Evolutionary conservation across 106 monocot species (phyloP).

Genomic region (Acorus calamus): DNA sequence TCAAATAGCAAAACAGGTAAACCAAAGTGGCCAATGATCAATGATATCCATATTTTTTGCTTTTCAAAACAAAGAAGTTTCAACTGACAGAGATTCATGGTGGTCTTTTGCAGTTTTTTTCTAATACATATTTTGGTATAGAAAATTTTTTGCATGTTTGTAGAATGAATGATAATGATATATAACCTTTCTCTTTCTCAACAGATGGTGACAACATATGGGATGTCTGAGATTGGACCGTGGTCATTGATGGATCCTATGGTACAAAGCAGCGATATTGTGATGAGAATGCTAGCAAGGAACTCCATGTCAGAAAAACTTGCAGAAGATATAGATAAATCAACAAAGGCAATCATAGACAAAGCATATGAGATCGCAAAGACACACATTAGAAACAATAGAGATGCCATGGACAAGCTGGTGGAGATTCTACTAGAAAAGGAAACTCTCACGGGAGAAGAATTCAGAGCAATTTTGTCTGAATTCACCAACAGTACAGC

Average conservation of each 20-base stretch:
- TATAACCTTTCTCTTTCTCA: not conserved
- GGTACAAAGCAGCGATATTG: constrained; percentile 26
- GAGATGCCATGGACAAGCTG: constrained; percentile 32
- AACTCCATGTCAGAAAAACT: constrained; percentile 47
- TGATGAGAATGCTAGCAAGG: constrained; percentile 40
- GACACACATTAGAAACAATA: constrained; percentile 26
- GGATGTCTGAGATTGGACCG: constrained; percentile 67
- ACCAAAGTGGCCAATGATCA: too few species aligned
- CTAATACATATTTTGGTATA: too few species aligned
- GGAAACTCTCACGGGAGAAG: constrained; percentile 41
- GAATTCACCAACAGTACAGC: constrained; percentile 14
- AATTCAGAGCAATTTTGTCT: constrained; percentile 32
- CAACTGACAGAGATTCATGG: too few species aligned
- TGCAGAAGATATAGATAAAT: constrained; percentile 42
- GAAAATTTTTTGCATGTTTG: too few species aligned
- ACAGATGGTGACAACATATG: constrained; percentile 60
- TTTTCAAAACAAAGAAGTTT: too few species aligned
- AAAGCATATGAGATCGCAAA: constrained; percentile 35
- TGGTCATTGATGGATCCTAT: constrained; percentile 47
- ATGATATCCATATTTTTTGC: too few species aligned
- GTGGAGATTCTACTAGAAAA: constrained; percentile 28
- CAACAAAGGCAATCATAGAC: constrained; percentile 28
- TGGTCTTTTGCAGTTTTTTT: too few species aligned
- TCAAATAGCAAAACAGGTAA: constrained; percentile 50
- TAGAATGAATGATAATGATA: not conserved